A percentile compares a stretch with the other conserved stretches of the same genome.
phyloP scores from a whole-genome alignment of 805 yeast species.

The Debaryomyces castellii region DNA sequence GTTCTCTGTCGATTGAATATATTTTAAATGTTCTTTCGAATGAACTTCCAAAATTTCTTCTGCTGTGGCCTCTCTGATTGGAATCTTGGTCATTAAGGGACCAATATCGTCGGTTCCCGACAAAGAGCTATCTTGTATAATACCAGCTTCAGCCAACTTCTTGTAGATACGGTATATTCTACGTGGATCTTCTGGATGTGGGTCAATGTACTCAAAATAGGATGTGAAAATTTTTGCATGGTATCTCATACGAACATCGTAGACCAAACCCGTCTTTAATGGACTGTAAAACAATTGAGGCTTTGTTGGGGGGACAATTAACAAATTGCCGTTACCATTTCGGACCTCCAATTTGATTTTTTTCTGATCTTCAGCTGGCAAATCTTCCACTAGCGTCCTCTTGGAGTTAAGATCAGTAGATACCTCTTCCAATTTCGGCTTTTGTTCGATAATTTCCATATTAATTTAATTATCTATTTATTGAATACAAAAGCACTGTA shows the following conservation, averaged over 20 bases:
- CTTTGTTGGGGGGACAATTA: constrained; percentile 54
- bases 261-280: constrained; percentile 88
- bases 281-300: constrained; percentile 74
- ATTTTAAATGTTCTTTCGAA: constrained; percentile 73
- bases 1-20: constrained; percentile 68
- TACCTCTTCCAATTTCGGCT: background rate
- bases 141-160: constrained; percentile 89
- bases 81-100: constrained; percentile 81
- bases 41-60: constrained; percentile 90
- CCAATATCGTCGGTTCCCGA: constrained; percentile 78
- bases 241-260: constrained; percentile 96
- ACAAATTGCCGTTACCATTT: constrained; percentile 5
- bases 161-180: constrained; percentile 92
- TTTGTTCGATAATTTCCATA: background rate
- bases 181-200: constrained; percentile 98
- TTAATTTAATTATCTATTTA: background rate
- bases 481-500: background rate
- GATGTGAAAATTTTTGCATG: constrained; percentile 94
- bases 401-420: background rate
- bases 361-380: background rate
- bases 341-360: constrained; percentile 1
- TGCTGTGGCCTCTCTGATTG: constrained; percentile 82
- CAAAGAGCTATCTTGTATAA: constrained; percentile 75
- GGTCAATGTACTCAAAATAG: constrained; percentile 91
- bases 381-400: background rate